Conservation (phyloP, 495 filamentous ascomycete genomes). For the Lophiostoma macrostomum region DNA sequence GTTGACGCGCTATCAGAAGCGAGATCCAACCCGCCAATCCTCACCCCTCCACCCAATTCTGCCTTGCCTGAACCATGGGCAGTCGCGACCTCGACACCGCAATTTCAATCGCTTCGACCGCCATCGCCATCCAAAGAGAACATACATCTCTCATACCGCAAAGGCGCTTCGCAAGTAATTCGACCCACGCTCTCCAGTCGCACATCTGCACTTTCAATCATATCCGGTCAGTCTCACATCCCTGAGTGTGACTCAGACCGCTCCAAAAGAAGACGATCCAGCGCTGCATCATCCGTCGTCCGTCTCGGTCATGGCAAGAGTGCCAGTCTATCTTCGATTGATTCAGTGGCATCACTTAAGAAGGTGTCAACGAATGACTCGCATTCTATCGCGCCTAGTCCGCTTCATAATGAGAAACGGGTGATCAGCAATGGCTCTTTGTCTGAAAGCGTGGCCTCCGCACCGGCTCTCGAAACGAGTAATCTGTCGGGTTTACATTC, state of each 20-base stretch:
- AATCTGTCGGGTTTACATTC: constrained; percentile 12
- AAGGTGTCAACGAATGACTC: constrained; percentile 15
- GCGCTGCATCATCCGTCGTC: constrained; percentile 15
- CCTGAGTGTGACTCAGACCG: constrained; percentile 5
- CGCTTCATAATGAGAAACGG: constrained; percentile 22
- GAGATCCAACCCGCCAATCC: constrained; percentile 24
- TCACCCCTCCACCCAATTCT: constrained; percentile 33
- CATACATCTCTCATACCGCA: constrained; percentile 44
- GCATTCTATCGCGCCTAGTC: constrained; percentile 11
- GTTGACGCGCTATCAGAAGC: constrained; percentile 51
- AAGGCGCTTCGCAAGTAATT: constrained; percentile 43
- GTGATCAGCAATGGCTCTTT: constrained; percentile 24
- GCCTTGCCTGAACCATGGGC: constrained; percentile 29
- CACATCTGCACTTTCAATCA: constrained; percentile 21
- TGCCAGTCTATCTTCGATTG: constrained; percentile 35
- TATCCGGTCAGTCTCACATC: constrained; percentile 9
- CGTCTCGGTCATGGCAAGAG: constrained; percentile 32
- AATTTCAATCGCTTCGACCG: constrained; percentile 26
- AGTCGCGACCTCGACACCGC: constrained; percentile 14
- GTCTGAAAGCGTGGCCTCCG: constrained; percentile 22
- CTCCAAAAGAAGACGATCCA: constrained; percentile 25
- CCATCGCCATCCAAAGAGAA: constrained; percentile 41
- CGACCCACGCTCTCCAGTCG: constrained; percentile 17
- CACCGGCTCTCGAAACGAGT: constrained; percentile 11
- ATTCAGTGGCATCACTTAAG: constrained; percentile 27